Percentiles rank a stretch among this genome's conserved stretches.
Evolutionary conservation across 164 flowering plant species (phyloP).

Genomic region (Tinospora cordifolia): DNA sequence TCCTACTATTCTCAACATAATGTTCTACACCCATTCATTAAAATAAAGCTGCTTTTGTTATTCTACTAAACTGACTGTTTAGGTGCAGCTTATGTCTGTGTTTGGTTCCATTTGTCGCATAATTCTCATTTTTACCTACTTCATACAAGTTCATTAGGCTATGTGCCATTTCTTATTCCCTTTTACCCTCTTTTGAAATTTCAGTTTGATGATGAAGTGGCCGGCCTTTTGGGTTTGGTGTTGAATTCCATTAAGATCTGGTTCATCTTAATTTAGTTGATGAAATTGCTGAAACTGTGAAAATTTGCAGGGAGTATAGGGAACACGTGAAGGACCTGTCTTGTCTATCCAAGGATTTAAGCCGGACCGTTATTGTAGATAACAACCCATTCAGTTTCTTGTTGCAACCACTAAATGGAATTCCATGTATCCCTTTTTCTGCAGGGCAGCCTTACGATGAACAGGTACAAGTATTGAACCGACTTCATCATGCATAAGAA

Average conservation of each 20-base stretch:
- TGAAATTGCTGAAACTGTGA: neutral
- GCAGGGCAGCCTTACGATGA: conserved; percentile 81
- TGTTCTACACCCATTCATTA: too few relatives aligned
- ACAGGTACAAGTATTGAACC: conserved; percentile 47
- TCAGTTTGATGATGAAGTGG: too few relatives aligned
- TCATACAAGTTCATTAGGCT: too few relatives aligned
- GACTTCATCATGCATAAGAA: neutral
- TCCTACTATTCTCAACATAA: too few relatives aligned
- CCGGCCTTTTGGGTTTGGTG: too few relatives aligned
- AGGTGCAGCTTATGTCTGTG: too few relatives aligned
- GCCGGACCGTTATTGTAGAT: conserved; percentile 76
- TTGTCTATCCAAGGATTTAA: conserved; percentile 58
- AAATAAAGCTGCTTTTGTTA: neutral
- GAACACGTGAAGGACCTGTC: conserved; percentile 94
- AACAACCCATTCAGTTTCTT: conserved; percentile 97
- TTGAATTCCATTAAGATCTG: neutral
- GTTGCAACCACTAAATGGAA: conserved; percentile 86
- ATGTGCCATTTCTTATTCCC: too few relatives aligned
- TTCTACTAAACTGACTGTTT: neutral
- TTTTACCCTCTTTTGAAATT: too few relatives aligned
- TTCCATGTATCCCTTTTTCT: conserved; percentile 91
- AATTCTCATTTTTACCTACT: too few relatives aligned
- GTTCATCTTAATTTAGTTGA: neutral
- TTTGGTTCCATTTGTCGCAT: neutral
- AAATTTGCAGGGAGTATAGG: conserved; percentile 58